Base-by-base conservation (phyloP, 352 stramenopile genomes). In the Phytophthora agathidicida region DNA sequence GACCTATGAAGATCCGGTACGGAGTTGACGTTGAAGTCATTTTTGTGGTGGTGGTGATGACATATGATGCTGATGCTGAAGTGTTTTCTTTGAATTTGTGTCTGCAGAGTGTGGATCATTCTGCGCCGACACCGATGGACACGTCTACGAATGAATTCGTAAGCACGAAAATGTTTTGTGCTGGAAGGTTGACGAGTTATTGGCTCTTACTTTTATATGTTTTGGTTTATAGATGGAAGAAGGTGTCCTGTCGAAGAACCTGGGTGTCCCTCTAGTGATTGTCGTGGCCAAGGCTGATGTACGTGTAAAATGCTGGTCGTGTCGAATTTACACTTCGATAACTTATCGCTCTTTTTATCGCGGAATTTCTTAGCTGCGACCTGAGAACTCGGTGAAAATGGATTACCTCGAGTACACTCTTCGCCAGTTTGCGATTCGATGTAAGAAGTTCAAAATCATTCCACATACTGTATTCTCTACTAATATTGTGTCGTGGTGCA, bases 331-430 rank as follows among this genome's bases (percentile, higher is more conserved):
- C 16, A 19, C 16, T 20, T 28, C 5, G 19, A 24, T 46, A 7
- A n/a, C 7, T 52, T 39, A 33, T 36, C 6, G 27, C 5, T 58
- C 2, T 53, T 19, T 53, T 19, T 52, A 5, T 33, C 7, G 38
- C 27, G 33, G 27, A 28, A 35, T 41, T 44, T 26, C 42, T 57
- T 56, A 89, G 82, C 50, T 89, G 41, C 77, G 81, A 23, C 76
- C 76, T 6, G 86, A 94, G 43, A 91, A 90, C 65, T 92, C 86
- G 5, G 60, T 91, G 16, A 91, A 93, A 57, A 89, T 92, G 76
- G 86, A 94, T 60, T 94, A 88, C 60, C 81, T 93, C 32, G 81
- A 94, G 66, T 93, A 82, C 47, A 83, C 74, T 5, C 68, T 94
- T 27, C 86, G 86, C 31, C 81, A 91, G 37, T 88, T 89, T 48